Base-by-base conservation (phyloP, 768 basidiomycete species). In the Boletus vermiculosoides region DNA sequence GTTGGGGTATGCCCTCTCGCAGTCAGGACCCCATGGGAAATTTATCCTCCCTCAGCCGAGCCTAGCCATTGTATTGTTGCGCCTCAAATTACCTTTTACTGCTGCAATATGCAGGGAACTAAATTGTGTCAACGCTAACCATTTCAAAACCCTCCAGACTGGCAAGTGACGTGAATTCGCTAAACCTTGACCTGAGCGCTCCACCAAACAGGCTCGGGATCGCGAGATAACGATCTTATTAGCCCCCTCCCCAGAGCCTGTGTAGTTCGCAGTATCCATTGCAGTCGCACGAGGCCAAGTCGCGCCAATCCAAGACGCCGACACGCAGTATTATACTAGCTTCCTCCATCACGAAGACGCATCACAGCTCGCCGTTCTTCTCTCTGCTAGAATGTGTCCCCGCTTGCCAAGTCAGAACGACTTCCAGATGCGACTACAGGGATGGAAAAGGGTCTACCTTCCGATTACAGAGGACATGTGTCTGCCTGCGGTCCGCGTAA, bases 181-280 rank as follows among this genome's bases (percentile, higher is more conserved):
- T 50, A 62, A 55, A 51, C 40, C 44, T 59, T 52, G 62, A 33
- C 57, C 57, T 42, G 52, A 40, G 60, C 56, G 66, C 52, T 54
- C 52, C 36, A 53, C 18, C n/a, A 51, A 53, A 47, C 40, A 45
- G 48, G 66, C 65, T 55, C 41, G 18, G 48, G 69, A 71, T 71
- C 70, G 71, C 65, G 58, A 71, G 67, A 71, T 71, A 62, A 45
- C 67, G 63, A 73, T 71, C 65, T 49, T 15, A 46, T 56, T 47
- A 22, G 41, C 31, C 45, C 30, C 44, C 9, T 18, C 45, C 53
- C 47, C 51, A 52, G 33, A 50, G 23, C 33, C 36, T 49, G 30
- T 42, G n/a, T 30, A 20, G n/a, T 28, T 25, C 40, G 30, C 51
- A 54, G 23, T 16, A 20, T 61, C 60, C 56, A 40, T 62, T 51